Base-by-base conservation (phyloP, 129 eudicot genomes). In the Pulicaria dysenterica region DNA sequence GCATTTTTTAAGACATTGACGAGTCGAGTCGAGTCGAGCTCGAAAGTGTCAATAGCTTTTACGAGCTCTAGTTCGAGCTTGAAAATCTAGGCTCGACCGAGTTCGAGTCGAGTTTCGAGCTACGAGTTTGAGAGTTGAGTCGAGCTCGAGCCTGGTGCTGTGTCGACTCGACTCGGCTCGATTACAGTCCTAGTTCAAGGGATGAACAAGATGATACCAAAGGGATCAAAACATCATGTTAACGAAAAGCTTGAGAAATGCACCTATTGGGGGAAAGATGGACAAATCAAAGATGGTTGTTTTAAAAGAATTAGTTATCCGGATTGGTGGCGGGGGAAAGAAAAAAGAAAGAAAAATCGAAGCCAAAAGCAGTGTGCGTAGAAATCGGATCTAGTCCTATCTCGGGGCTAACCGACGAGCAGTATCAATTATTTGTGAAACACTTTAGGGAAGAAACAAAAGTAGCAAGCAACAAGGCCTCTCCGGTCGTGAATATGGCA, bases 301-400 rank as follows among this genome's bases (percentile, higher is more conserved):
- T 53, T 53, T 16, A 53, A 53, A 53, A 53, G 58, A 53, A 53
- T 53, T 9, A 31, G 58, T 14, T 53, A 53, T 53, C 58, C 58
- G 1, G 36, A 15, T 53, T 53, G 58, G 36, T 53, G 58, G 60
- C 2, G 36, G 13, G 60, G 60, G 37, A 55, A 17, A 5, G 60
- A n/a, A n/a, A 55, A 16, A 55, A 19, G 13, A 55, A 55, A 17
- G 60, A 54, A 54, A 54, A 16, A 17, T 11, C 60, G 38, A 55
- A 19, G 39, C 60, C 60, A 17, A 19, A 19, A 36, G 37, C 13
- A 4, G 4, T 5, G 10, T 55, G 60, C 17, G 60, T 55, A 16
- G 38, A 17, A 15, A 17, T 15, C 60, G 60, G 11, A 55, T 55
- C 60, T 8, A 55, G 37, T 5, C 60, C n/a, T 16, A 55, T 55